These are phyloP conservation scores for Fusarium transvaalense DNA, from an alignment of 2,329 filamentous ascomycete species.

Conservation along the genomic window DNA sequence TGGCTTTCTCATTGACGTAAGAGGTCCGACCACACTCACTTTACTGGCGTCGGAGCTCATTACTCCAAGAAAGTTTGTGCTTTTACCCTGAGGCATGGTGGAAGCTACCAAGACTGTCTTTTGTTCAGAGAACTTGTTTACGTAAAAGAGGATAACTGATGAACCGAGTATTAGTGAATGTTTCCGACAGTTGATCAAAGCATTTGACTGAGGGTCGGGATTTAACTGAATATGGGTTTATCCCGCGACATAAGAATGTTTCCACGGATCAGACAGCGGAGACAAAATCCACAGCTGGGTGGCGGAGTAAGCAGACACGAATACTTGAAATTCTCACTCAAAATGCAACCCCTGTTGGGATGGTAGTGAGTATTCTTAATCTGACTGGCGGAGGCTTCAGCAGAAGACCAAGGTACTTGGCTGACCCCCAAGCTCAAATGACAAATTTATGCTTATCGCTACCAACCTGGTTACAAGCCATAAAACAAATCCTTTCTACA, in stretches of 20 bases:
- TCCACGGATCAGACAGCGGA: background rate
- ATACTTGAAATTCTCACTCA: background rate
- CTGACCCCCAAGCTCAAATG: background rate
- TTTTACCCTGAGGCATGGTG: slow-evolving; percentile 3
- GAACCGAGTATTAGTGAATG: no score
- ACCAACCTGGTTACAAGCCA: background rate
- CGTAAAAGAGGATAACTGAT: background rate
- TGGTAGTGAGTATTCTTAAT: background rate
- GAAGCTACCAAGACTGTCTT: no score
- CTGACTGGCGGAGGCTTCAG: background rate
- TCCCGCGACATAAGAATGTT: background rate
- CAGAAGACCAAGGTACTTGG: background rate
- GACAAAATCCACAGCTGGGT: background rate
- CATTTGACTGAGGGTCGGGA: background rate
- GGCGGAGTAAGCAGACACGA: slow-evolving; percentile 2
- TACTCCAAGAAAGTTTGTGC: background rate
- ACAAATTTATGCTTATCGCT: background rate
- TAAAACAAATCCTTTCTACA: no score
- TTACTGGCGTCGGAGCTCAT: slow-evolving; percentile 4
- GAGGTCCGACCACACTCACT: background rate
- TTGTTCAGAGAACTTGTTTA: background rate
- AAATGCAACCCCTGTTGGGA: background rate
- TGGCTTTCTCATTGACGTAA: background rate
- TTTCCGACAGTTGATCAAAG: background rate
- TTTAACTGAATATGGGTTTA: background rate